phyloP scores from a whole-genome alignment of 2,329 filamentous ascomycete genomes.

The Fusarium palustre region DNA sequence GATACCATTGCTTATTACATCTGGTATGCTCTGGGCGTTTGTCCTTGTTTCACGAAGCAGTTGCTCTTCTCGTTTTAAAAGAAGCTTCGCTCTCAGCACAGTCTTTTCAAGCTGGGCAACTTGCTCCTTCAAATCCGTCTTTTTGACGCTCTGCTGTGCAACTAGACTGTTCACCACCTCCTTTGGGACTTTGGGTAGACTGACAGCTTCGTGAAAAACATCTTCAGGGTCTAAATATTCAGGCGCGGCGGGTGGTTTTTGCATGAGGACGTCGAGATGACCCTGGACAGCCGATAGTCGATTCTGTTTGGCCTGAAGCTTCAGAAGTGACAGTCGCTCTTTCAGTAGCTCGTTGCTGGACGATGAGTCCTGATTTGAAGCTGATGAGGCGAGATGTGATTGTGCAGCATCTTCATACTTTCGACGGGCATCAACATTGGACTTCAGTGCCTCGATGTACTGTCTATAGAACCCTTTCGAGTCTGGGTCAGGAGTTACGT shows the following conservation, averaged over 20 bases:
- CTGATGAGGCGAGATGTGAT: slow-evolving; percentile 25
- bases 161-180: slow-evolving; percentile 64
- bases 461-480: slow-evolving; percentile 63
- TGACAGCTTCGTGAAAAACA: slow-evolving; percentile 58
- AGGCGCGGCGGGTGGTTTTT: slow-evolving; percentile 63
- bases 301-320: slow-evolving; percentile 64
- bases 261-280: slow-evolving; percentile 62
- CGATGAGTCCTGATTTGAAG: slow-evolving; percentile 37
- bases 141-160: slow-evolving; percentile 54
- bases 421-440: slow-evolving; percentile 63
- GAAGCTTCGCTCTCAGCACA: slow-evolving; percentile 68
- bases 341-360: slow-evolving; percentile 53
- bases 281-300: slow-evolving; percentile 63
- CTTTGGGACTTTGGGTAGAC: slow-evolving; percentile 64
- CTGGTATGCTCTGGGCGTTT: slow-evolving; percentile 52
- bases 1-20: slow-evolving; percentile 52
- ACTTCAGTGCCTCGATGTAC: slow-evolving; percentile 66
- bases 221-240: slow-evolving; percentile 63
- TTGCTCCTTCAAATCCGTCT: slow-evolving; percentile 60
- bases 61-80: slow-evolving; percentile 67
- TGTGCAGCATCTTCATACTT: slow-evolving; percentile 58
- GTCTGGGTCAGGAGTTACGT: slow-evolving; percentile 53
- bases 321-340: slow-evolving; percentile 64
- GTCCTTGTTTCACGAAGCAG: slow-evolving; percentile 62
- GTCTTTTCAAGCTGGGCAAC: slow-evolving; percentile 67